Conservation (phyloP, 73 alveolate species). For the Blepharisma stoltei region DNA sequence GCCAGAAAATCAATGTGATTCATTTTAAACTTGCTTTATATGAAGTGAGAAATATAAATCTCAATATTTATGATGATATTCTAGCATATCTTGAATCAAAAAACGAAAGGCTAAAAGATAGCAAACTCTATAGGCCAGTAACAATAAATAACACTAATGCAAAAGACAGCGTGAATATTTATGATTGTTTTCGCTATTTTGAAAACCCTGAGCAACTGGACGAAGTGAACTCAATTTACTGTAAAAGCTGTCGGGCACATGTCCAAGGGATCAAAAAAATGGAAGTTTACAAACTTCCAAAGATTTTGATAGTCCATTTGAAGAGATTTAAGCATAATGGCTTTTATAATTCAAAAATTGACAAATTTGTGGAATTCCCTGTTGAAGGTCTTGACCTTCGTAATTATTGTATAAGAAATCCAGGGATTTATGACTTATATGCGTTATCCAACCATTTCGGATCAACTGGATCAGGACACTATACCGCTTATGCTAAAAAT, state of each 20-base stretch:
- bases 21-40: background rate
- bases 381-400: constrained; percentile 56
- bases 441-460: constrained; percentile 97
- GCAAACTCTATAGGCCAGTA: background rate
- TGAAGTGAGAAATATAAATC: background rate
- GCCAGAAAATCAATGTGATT: background rate
- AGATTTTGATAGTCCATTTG: constrained; percentile 67
- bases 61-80: background rate
- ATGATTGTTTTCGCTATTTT: constrained; percentile 32
- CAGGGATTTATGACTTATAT: constrained; percentile 73
- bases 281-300: constrained; percentile 82
- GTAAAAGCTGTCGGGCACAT: constrained; percentile 63
- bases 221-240: constrained; percentile 66
- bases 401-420: constrained; percentile 45
- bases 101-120: background rate
- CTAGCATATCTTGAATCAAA: background rate
- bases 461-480: constrained; percentile 93
- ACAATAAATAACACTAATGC: background rate
- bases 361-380: constrained; percentile 59
- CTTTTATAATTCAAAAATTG: constrained; percentile 55
- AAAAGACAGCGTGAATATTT: background rate
- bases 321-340: constrained; percentile 75
- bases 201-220: constrained; percentile 72
- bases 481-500: constrained; percentile 89
- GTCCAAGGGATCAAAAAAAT: constrained; percentile 69